Conservation (phyloP, 257 asterid species). For the Vinca minor region DNA sequence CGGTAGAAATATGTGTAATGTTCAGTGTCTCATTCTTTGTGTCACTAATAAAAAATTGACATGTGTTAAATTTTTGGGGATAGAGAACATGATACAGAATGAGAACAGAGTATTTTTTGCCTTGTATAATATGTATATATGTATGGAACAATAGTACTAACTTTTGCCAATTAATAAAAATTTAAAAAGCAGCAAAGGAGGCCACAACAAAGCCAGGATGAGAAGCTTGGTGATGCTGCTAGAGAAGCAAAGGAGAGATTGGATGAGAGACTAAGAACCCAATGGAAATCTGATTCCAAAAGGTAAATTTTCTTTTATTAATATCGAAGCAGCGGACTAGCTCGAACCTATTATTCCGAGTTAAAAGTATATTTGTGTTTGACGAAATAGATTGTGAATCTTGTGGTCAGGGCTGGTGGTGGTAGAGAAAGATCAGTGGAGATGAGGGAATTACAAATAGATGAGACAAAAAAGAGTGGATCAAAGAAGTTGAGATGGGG, state of each 20-base stretch:
- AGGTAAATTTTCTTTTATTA: conserved; percentile 16
- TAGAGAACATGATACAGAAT: too few species aligned
- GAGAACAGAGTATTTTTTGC: too few species aligned
- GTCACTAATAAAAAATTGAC: too few species aligned
- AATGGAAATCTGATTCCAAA: conserved; percentile 26
- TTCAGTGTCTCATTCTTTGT: too few species aligned
- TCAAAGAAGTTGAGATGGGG: conserved; percentile 48
- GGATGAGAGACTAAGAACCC: conserved; percentile 43
- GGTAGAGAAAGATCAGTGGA: conserved; percentile 9
- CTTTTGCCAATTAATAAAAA: too few species aligned
- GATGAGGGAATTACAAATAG: conserved; percentile 14
- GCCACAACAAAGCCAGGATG: conserved; percentile 19
- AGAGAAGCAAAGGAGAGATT: conserved; percentile 55
- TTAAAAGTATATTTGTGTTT: background rate
- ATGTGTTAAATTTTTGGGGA: too few species aligned
- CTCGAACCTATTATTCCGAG: too few species aligned
- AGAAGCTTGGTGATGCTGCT: conserved; percentile 25
- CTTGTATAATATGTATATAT: too few species aligned
- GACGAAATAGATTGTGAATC: background rate
- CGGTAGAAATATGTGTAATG: too few species aligned
- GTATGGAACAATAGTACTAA: background rate
- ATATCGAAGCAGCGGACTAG: too few species aligned
- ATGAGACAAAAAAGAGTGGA: conserved; percentile 34
- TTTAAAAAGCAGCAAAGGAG: conserved; percentile 25
- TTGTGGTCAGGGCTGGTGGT: conserved; percentile 10